Evolutionary conservation across 192 early-diverging fungal genomes (phyloP).

Genomic region (Podila epigama): DNA sequence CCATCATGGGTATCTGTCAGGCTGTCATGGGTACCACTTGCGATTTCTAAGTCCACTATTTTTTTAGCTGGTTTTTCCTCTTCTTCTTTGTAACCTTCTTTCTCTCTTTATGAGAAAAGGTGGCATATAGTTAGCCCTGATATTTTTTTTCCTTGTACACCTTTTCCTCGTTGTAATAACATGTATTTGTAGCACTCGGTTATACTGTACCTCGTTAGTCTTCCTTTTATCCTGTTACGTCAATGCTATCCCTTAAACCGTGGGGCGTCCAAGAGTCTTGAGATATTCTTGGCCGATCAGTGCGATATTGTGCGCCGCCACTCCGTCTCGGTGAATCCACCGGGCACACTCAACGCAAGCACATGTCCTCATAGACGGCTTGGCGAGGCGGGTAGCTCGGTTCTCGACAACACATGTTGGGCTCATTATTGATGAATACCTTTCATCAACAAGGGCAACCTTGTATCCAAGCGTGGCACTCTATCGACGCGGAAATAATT

Average conservation of each 20-base stretch:
- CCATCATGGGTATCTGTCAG: constrained; percentile 43
- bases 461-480: not conserved
- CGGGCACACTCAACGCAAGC: not conserved
- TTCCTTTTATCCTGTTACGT: too few species aligned
- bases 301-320: constrained; percentile 6
- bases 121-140: not conserved
- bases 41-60: too few species aligned
- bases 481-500: not conserved
- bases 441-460: not conserved
- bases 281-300: not conserved
- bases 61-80: too few species aligned
- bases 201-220: too few species aligned
- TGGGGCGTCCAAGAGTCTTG: too few species aligned
- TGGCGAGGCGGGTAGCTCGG: not conserved
- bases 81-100: not conserved
- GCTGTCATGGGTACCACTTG: constrained; percentile 40
- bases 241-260: too few species aligned
- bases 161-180: not conserved
- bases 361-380: not conserved
- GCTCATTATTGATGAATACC: not conserved
- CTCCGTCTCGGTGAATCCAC: constrained; percentile 4
- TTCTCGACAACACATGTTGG: not conserved
- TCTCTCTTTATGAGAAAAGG: not conserved
- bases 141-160: not conserved
- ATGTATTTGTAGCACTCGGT: not conserved